Base-by-base conservation (phyloP, 2,329 filamentous ascomycete genomes). In the Xylaria sp. region DNA sequence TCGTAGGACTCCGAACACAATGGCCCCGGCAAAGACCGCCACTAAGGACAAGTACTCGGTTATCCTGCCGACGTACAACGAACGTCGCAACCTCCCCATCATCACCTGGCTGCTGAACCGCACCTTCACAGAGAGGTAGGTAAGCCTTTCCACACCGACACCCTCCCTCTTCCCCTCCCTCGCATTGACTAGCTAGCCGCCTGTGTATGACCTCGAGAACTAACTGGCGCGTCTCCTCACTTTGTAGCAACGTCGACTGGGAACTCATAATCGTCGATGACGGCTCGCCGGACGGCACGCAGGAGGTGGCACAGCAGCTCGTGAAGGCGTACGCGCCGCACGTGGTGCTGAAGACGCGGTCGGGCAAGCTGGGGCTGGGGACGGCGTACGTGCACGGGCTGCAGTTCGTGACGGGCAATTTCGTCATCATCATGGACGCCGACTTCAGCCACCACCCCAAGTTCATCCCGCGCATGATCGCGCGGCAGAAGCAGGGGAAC, bases 381-480 rank as follows among this genome's bases (percentile, higher is more conserved):
- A 97, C 93, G 2, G 93, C 93, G 44, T 97, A 97, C 77, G 91
- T 97, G 38, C 92, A 97, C 75, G 93, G 93, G 48, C 82, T 99
- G 56, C 85, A 96, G 73, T 97, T 90, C 71, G 89, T 83, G 20
- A 92, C 87, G 19, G 94, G 94, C 67, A 97, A 95, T 83, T 97
- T 87, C 71, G 91, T 99, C 71, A 91, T 99, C 80, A 99, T 99
- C 83, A 99, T 99, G 94, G 94, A 99, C 79, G 94, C 95, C 76
- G 94, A 99, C 78, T 99, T 99, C 83, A 91, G 86, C 66, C 94
- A 99, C 79, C 94, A 99, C 81, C 94, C 94, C 71, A 99, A 97
- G 78, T 99, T 97, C 84, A 96, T 99, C 75, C 87, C 92, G 49
- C 81, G 88, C 70, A 97, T 99, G 91, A 91, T 99, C 67, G 83